Evolutionary conservation across 169 alveolate genomes (phyloP).

Genomic region (Sarcocystis neurona): DNA sequence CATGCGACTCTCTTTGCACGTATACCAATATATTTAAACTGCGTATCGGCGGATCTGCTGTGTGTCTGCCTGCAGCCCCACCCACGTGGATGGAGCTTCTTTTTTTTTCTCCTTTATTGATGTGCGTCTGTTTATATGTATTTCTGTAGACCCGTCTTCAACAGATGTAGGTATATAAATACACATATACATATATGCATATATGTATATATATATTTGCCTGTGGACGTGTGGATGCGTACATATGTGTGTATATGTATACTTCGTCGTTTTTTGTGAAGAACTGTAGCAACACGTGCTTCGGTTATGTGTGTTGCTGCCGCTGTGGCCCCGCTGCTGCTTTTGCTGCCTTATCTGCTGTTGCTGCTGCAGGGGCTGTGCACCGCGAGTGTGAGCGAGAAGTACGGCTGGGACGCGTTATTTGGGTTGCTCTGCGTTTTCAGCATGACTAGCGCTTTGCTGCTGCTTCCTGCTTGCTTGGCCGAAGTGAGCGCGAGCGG

Average conservation of each 20-base stretch:
- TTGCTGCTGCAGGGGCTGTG: slow-evolving; percentile 55
- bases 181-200: too few relatives aligned
- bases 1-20: too few relatives aligned
- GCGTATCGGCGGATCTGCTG: background rate
- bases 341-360: background rate
- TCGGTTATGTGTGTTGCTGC: too few relatives aligned
- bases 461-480: slow-evolving; percentile 63
- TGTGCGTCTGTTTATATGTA: too few relatives aligned
- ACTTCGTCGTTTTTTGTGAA: too few relatives aligned
- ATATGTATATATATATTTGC: too few relatives aligned
- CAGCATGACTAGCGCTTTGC: slow-evolving; percentile 42
- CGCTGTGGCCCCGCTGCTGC: background rate
- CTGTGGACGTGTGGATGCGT: too few relatives aligned
- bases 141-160: too few relatives aligned
- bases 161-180: too few relatives aligned
- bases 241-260: too few relatives aligned
- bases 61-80: background rate
- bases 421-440: slow-evolving; percentile 60
- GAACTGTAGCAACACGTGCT: too few relatives aligned
- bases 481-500: background rate
- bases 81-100: background rate
- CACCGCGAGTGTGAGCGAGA: slow-evolving; percentile 70
- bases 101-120: background rate
- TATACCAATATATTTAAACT: too few relatives aligned
- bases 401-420: slow-evolving; percentile 71